Percentiles rank a stretch among this genome's conserved stretches.
Conservation (phyloP, 345 rosid species). For the Gossypium herbaceum region DNA sequence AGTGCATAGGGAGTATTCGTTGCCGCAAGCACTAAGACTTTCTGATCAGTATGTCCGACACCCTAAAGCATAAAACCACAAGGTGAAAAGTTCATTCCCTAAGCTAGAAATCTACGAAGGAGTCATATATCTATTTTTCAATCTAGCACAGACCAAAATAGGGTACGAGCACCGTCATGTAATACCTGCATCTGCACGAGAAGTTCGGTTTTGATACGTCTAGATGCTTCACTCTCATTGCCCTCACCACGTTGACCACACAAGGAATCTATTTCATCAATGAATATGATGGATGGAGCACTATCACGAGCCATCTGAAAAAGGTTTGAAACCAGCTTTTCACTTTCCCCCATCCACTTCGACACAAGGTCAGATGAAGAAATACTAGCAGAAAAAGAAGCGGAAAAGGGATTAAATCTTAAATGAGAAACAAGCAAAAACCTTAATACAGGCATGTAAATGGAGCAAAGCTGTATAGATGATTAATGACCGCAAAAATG, state of each 20-base stretch:
- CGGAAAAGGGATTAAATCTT: background rate
- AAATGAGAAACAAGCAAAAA: background rate
- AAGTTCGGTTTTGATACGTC: conserved; percentile 81
- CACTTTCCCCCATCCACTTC: conserved; percentile 93
- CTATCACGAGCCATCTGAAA: conserved; percentile 82
- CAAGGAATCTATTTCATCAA: conserved; percentile 79
- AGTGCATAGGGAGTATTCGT: conserved; percentile 85
- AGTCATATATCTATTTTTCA: background rate
- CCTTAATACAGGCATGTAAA: background rate
- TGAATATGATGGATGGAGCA: conserved; percentile 71
- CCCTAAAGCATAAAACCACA: conserved; percentile 41
- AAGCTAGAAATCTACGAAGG: background rate
- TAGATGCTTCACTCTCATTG: conserved; percentile 83
- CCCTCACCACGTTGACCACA: conserved; percentile 85
- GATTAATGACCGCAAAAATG: background rate
- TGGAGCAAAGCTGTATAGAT: background rate
- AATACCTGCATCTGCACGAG: conserved; percentile 89
- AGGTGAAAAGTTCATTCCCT: background rate
- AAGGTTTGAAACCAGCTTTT: conserved; percentile 75
- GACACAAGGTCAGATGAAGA: conserved; percentile 81
- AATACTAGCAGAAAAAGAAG: conserved; percentile 33
- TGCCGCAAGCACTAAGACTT: conserved; percentile 84
- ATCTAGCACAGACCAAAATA: background rate
- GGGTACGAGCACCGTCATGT: background rate
- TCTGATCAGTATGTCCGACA: conserved; percentile 69